Evolutionary conservation across 2,329 filamentous ascomycete species (phyloP), one percentile per base, ranked within the genome.

Genomic region (Aspergillus luchuensis): DNA sequence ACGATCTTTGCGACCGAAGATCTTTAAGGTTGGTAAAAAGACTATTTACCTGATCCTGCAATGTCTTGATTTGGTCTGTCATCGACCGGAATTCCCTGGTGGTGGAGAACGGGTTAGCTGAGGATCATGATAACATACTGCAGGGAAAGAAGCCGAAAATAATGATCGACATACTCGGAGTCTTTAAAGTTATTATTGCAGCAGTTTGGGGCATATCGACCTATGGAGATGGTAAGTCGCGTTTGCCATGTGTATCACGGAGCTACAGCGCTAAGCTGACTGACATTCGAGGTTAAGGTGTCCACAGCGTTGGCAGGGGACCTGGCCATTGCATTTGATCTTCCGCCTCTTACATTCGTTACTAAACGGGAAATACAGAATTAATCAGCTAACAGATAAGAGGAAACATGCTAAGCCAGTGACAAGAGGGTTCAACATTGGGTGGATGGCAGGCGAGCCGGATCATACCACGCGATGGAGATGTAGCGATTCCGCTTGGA

Each of bases 11-110:
- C 23, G 74, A 71, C 28, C 89, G 89, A 45, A 96, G 81, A 50
- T 85, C 81, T 70, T 84, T 90, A 71, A 97, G 81, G 68, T 85
- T 90, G 61, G 86, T 85, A 71, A 89, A 91, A 33, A 98, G 84
- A 64, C 84, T 84, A 61, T 91, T 88, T 70, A 97, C 90, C 77
- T 97, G 92, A 57, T 94, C 89, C 74, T 97, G 92, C 23, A 97
- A 83, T 8, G 85, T 84, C 10, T 81, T 80, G 61, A 97, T 86
- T 66, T 95, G 90, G 36, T 84, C 81, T 57, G 87, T 86, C 87
- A 97, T 92, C 39, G 88, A 85, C 71, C 88, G 91, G 81, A 92
- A 97, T 74, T 97, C 93, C 8, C 83, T 85, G 52, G 25, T 19
- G 41, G 49, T 58, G 39, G 41, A 25, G 28, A 10, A 45, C 45